These are phyloP conservation scores for Pichia scutulata DNA, from an alignment of 805 yeast species.

Conservation along the genomic window DNA sequence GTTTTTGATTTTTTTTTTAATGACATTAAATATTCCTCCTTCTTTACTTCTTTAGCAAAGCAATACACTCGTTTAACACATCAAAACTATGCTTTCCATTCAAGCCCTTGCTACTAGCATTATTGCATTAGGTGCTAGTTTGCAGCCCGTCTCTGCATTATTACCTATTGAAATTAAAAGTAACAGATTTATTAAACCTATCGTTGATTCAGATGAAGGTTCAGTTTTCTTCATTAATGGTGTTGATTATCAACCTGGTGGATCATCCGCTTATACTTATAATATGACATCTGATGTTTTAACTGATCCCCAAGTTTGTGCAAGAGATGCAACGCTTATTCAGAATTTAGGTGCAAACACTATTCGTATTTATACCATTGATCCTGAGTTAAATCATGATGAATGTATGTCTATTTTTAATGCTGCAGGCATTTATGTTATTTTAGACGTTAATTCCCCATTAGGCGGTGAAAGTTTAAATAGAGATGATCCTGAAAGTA, in stretches of 20 bases:
- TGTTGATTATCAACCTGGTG: slow-evolving; percentile 91
- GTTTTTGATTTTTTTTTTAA: neutral
- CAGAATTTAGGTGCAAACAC: slow-evolving; percentile 77
- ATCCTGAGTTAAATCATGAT: slow-evolving; percentile 81
- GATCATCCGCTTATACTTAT: slow-evolving; percentile 54
- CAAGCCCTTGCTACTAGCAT: slow-evolving; percentile 1
- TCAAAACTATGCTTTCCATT: neutral
- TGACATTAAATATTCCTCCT: neutral
- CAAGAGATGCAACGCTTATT: slow-evolving; percentile 71
- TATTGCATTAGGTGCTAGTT: slow-evolving; percentile 8
- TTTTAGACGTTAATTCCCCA: slow-evolving; percentile 81
- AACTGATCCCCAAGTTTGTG: slow-evolving; percentile 60
- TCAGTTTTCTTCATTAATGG: slow-evolving; percentile 76
- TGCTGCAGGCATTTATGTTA: slow-evolving; percentile 84
- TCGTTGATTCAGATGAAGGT: slow-evolving; percentile 31
- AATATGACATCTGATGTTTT: slow-evolving; percentile 50
- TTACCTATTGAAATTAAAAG: slow-evolving; percentile 52
- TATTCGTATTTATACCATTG: slow-evolving; percentile 71
- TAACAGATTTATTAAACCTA: slow-evolving; percentile 52
- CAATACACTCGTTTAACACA: neutral
- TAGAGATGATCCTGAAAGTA: slow-evolving; percentile 60
- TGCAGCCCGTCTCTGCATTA: slow-evolving; percentile 32
- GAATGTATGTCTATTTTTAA: slow-evolving; percentile 86
- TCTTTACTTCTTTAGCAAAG: neutral
- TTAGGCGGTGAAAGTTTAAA: slow-evolving; percentile 56